phyloP scores from a whole-genome alignment of 257 asterid species.

The Solanum piurae region DNA sequence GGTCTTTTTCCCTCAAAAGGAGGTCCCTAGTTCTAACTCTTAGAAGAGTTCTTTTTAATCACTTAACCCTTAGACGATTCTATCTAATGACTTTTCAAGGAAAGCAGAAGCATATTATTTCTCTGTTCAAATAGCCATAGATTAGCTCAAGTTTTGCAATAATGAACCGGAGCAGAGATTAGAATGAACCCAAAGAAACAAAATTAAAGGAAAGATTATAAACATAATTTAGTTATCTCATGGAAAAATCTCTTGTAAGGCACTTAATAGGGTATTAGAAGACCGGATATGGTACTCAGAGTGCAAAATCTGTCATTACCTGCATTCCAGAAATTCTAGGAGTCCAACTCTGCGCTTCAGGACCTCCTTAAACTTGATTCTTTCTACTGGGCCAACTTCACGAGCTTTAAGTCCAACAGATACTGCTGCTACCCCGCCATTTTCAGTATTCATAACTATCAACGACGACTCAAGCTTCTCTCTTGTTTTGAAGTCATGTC shows the following conservation, averaged over 20 bases:
- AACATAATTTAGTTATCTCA: background rate
- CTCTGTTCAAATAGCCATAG: background rate
- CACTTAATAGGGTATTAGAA: background rate
- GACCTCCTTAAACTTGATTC: slow-evolving; percentile 79
- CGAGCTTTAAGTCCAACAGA: slow-evolving; percentile 83
- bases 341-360: slow-evolving; percentile 92
- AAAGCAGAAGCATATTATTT: background rate
- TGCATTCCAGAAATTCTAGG: slow-evolving; percentile 89
- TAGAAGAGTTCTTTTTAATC: background rate
- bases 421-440: slow-evolving; percentile 75
- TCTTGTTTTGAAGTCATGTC: slow-evolving; percentile 27
- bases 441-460: slow-evolving; percentile 39
- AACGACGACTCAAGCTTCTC: slow-evolving; percentile 36
- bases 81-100: background rate
- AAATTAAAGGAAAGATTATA: background rate
- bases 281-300: background rate
- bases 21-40: background rate
- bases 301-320: slow-evolving; percentile 30
- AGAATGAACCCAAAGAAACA: background rate
- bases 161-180: background rate
- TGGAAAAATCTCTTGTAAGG: background rate
- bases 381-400: slow-evolving; percentile 78
- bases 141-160: background rate
- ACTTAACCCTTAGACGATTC: background rate
- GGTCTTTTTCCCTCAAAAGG: background rate